A percentile compares a stretch with the other conserved stretches of the same genome.
phyloP scores from a whole-genome alignment of 352 stramenopile species.

The Halophytophthora batemanensis region DNA sequence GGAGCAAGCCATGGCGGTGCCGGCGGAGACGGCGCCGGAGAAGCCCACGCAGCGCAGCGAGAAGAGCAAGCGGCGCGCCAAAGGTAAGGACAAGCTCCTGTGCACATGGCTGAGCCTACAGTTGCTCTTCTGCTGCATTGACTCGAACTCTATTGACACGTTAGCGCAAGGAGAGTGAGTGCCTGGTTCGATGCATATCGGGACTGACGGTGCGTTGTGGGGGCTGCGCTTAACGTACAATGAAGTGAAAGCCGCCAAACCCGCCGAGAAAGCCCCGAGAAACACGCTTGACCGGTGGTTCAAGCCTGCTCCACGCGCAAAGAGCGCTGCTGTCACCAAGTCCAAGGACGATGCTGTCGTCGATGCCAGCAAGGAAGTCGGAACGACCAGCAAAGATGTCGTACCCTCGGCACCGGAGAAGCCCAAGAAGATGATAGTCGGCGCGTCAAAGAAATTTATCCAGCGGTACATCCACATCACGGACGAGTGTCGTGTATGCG shows the following conservation, averaged over 20 bases:
- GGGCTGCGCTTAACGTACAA: background rate
- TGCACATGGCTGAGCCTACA: too few species aligned
- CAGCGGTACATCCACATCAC: conserved; percentile 72
- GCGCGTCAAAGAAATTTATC: conserved; percentile 44
- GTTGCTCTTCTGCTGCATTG: too few species aligned
- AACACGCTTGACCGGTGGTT: conserved; percentile 69
- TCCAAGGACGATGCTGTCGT: background rate
- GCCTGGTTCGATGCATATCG: too few species aligned
- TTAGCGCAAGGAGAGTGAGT: too few species aligned
- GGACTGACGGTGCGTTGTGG: background rate
- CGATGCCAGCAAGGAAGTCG: background rate
- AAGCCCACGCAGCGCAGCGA: background rate
- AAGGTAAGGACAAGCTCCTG: background rate
- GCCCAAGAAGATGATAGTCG: conserved; percentile 15
- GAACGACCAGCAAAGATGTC: background rate
- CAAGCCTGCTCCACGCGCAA: conserved; percentile 19
- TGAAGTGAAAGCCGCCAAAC: conserved; percentile 1
- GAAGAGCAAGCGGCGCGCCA: background rate
- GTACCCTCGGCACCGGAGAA: background rate
- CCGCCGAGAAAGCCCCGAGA: conserved; percentile 25
- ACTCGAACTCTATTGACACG: too few species aligned
- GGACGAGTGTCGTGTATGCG: conserved; percentile 65
- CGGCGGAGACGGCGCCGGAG: background rate
- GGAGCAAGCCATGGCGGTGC: background rate
- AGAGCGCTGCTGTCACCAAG: conserved; percentile 5